Percentiles rank a stretch among this genome's conserved stretches.
These are phyloP conservation scores for Eucalyptus coolabah DNA, from an alignment of 345 rosid species.

Conservation along the genomic window DNA sequence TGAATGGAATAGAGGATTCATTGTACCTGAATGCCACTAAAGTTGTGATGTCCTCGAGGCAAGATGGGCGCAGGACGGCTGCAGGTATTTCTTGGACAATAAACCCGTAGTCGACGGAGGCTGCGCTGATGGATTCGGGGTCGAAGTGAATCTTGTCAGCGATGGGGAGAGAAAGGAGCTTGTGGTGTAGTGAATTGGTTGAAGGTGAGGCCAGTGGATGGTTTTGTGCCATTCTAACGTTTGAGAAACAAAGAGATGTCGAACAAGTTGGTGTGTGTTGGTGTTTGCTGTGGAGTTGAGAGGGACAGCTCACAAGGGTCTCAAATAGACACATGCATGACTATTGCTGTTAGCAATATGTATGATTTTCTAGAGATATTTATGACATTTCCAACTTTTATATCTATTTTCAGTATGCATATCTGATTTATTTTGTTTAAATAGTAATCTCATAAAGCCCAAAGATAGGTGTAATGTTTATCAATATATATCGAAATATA, in stretches of 20 bases:
- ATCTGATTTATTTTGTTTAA: neutral
- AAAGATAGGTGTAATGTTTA: no score
- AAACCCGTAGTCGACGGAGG: conserved; percentile 24
- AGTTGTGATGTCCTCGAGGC: conserved; percentile 7
- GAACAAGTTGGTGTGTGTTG: neutral
- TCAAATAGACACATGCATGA: neutral
- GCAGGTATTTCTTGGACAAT: conserved; percentile 8
- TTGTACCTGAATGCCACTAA: conserved; percentile 6
- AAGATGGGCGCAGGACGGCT: conserved; percentile 18
- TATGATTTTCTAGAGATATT: no score
- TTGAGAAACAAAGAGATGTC: neutral
- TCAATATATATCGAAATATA: no score
- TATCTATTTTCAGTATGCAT: neutral
- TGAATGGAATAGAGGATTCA: neutral
- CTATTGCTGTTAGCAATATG: neutral
- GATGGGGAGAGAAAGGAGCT: neutral
- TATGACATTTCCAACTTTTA: no score
- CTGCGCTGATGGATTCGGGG: neutral
- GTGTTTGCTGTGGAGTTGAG: neutral
- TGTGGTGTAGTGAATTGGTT: neutral
- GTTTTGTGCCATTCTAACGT: neutral
- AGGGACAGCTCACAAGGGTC: neutral
- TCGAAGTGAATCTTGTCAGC: conserved; percentile 1
- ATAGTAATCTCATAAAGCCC: no score
- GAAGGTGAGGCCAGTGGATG: neutral